These are phyloP conservation scores for Tolypocladium cylindrosporum DNA, from an alignment of 2,329 filamentous ascomycete species.

Conservation along the genomic window DNA sequence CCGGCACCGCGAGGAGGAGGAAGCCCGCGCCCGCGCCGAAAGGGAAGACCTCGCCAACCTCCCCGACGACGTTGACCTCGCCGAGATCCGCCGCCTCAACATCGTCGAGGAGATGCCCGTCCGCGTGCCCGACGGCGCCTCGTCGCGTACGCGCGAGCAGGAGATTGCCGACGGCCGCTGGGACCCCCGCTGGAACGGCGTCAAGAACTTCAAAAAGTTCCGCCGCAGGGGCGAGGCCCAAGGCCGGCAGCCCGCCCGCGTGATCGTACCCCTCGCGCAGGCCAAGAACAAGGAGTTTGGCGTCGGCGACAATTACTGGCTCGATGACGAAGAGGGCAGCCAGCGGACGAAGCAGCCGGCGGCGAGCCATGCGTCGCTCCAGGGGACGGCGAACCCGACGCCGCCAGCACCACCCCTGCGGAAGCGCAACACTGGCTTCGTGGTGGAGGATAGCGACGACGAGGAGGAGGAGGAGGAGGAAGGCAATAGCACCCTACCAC, in stretches of 20 bases:
- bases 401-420: slow-evolving; percentile 5
- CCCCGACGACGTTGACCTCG: slow-evolving; percentile 58
- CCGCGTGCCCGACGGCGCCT: slow-evolving; percentile 20
- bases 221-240: slow-evolving; percentile 42
- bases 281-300: slow-evolving; percentile 63
- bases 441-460: slow-evolving; percentile 28
- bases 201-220: slow-evolving; percentile 95
- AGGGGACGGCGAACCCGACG: slow-evolving; percentile 1
- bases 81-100: slow-evolving; percentile 62
- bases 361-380: slow-evolving; percentile 12
- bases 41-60: slow-evolving; percentile 40
- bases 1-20: slow-evolving; percentile 52
- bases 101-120: slow-evolving; percentile 71
- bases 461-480: slow-evolving; percentile 19
- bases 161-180: slow-evolving; percentile 52
- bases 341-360: slow-evolving; percentile 14
- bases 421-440: slow-evolving; percentile 13
- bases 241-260: slow-evolving; percentile 31
- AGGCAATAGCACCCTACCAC: slow-evolving; percentile 2
- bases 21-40: slow-evolving; percentile 48
- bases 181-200: slow-evolving; percentile 85
- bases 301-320: slow-evolving; percentile 69
- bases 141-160: slow-evolving; percentile 29
- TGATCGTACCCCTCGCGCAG: slow-evolving; percentile 64
- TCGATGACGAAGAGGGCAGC: slow-evolving; percentile 39